A percentile compares a stretch with the other conserved stretches of the same genome.
These are phyloP conservation scores for Neckera pumila DNA, from an alignment of 225 moss, liverwort and hornwort genomes.

Conservation along the genomic window DNA sequence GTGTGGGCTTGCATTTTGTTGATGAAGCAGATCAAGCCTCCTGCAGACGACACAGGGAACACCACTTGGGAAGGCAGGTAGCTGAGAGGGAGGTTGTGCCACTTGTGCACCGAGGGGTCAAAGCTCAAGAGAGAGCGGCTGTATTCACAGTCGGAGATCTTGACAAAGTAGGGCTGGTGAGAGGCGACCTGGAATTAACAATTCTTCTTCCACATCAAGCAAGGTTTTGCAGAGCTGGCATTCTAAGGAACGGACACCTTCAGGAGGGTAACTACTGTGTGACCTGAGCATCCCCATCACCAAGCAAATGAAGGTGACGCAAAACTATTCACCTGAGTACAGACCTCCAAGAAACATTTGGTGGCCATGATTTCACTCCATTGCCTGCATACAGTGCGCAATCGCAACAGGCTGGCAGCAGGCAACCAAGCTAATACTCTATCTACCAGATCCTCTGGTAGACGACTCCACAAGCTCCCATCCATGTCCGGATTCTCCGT, in stretches of 20 bases:
- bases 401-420: conserved; percentile 52
- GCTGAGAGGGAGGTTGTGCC: conserved; percentile 23
- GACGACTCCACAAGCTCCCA: conserved; percentile 20
- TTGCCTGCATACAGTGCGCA: conserved; percentile 59
- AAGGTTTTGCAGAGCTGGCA: background rate
- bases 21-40: conserved; percentile 20
- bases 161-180: conserved; percentile 26
- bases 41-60: conserved; percentile 26
- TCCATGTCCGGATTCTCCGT: conserved; percentile 4
- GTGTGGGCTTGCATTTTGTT: conserved; percentile 7
- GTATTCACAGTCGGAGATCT: conserved; percentile 28
- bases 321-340: conserved; percentile 40
- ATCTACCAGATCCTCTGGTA: conserved; percentile 44
- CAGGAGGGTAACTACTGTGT: background rate
- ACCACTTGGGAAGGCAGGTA: conserved; percentile 22
- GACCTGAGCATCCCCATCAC: background rate
- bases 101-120: conserved; percentile 19
- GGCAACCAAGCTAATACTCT: conserved; percentile 71
- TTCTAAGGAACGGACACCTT: background rate
- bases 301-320: background rate
- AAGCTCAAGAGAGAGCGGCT: conserved; percentile 26
- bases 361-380: conserved; percentile 70
- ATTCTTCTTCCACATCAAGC: conserved; percentile 10
- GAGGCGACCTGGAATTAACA: conserved; percentile 18
- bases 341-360: conserved; percentile 58